phyloP scores from a whole-genome alignment of 441 rosid genomes.

The Raphanus hybrid region DNA sequence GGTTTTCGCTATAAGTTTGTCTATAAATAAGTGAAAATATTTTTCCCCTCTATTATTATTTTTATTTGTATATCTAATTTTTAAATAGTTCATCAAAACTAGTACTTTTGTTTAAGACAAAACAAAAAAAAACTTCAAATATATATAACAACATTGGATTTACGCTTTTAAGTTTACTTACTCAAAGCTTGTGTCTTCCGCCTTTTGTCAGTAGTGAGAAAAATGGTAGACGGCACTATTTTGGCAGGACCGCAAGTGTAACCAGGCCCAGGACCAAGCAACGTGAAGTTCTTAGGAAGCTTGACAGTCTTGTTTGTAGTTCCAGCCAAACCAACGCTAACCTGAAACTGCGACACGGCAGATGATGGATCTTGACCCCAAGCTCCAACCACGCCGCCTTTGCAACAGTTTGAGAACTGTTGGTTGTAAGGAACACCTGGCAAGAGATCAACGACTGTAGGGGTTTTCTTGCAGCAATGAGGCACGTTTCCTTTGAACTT shows the following conservation, averaged over 20 bases:
- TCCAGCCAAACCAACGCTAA: conserved; percentile 73
- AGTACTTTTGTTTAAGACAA: background rate
- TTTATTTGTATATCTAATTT: background rate
- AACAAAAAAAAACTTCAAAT: too few relatives aligned
- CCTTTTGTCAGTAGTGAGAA: conserved; percentile 63
- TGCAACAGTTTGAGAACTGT: conserved; percentile 82
- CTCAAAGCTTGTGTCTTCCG: conserved; percentile 78
- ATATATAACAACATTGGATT: too few relatives aligned
- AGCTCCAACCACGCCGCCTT: conserved; percentile 79
- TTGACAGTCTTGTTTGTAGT: conserved; percentile 82
- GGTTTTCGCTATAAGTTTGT: background rate
- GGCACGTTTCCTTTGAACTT: conserved; percentile 83
- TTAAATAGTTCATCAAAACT: background rate
- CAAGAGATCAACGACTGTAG: conserved; percentile 75
- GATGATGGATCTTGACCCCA: conserved; percentile 81
- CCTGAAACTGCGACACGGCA: conserved; percentile 74
- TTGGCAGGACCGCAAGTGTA: conserved; percentile 90
- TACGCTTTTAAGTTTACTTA: conserved; percentile 39
- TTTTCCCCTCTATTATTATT: background rate
- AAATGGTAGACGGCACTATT: conserved; percentile 65
- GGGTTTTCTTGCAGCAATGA: conserved; percentile 81
- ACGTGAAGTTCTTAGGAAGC: conserved; percentile 87
- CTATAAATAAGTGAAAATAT: background rate
- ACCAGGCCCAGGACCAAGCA: conserved; percentile 85
- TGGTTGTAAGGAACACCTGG: conserved; percentile 79